phyloP scores from a whole-genome alignment of 306 rosid genomes.

The Pachyrhizus erosus region DNA sequence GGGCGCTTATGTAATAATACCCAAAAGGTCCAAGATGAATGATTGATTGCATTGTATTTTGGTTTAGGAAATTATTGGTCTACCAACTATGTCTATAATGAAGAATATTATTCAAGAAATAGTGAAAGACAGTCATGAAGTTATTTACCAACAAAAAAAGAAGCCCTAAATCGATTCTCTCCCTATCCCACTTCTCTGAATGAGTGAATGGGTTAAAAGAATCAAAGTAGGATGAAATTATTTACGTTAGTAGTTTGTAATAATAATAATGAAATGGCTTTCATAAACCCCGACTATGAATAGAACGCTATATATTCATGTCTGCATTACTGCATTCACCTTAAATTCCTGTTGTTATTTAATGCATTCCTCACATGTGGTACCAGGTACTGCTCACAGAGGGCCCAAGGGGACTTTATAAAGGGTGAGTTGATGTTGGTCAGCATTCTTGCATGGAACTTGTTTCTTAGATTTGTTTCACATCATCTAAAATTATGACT shows the following conservation, averaged over 20 bases:
- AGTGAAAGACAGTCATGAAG: neutral
- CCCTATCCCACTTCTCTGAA: neutral
- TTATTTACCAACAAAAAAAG: constrained; percentile 16
- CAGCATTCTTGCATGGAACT: constrained; percentile 22
- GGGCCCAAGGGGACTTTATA: constrained; percentile 93
- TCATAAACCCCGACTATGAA: neutral
- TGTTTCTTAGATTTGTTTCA: constrained; percentile 22
- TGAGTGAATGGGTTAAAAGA: no score
- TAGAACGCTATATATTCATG: neutral
- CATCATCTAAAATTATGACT: constrained; percentile 7
- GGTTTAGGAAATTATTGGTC: constrained; percentile 8
- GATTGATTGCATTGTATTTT: constrained; percentile 36
- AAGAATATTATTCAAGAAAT: neutral
- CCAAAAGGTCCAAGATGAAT: constrained; percentile 6
- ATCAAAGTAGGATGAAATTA: neutral
- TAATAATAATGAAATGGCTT: neutral
- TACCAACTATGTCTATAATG: neutral
- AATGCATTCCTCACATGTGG: constrained; percentile 36
- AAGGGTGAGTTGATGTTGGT: constrained; percentile 76
- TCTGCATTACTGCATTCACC: constrained; percentile 21
- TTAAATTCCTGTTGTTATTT: constrained; percentile 26
- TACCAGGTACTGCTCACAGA: constrained; percentile 81
- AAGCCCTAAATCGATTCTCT: neutral
- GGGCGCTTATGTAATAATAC: neutral
- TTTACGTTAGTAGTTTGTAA: constrained; percentile 2